Conservation (phyloP, 169 alveolate genomes). For the Cyclospora cayetanensis region DNA sequence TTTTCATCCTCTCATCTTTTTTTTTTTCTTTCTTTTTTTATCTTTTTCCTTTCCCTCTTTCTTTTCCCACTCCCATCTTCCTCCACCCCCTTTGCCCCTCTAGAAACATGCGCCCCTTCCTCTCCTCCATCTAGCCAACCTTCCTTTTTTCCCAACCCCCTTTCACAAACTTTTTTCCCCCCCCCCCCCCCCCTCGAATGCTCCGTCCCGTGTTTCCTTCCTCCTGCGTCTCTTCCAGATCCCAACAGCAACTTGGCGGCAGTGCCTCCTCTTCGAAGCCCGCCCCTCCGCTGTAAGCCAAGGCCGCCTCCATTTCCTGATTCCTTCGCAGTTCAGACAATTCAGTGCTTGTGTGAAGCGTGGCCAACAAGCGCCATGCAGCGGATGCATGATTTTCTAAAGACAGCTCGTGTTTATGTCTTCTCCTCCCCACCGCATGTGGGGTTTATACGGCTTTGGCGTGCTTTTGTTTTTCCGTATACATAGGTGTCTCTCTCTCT, state of each 20-base stretch:
- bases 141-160: neutral
- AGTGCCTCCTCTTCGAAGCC: neutral
- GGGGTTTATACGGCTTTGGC: conserved; percentile 9
- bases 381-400: neutral
- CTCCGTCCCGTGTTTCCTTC: no score
- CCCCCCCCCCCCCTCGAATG: no score
- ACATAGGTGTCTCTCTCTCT: no score
- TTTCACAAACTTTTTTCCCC: no score
- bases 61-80: neutral
- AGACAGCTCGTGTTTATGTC: neutral
- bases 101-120: neutral
- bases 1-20: neutral
- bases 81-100: neutral
- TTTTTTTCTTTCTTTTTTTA: no score
- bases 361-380: neutral
- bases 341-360: neutral
- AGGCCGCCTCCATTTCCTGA: neutral
- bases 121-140: neutral
- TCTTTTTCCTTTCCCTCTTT: neutral
- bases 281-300: neutral
- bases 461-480: no score
- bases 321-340: neutral
- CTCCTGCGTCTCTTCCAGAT: no score
- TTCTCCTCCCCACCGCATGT: neutral
- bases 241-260: neutral